These are phyloP conservation scores for Adenanthera pavonina DNA, from an alignment of 306 rosid species.

Conservation along the genomic window DNA sequence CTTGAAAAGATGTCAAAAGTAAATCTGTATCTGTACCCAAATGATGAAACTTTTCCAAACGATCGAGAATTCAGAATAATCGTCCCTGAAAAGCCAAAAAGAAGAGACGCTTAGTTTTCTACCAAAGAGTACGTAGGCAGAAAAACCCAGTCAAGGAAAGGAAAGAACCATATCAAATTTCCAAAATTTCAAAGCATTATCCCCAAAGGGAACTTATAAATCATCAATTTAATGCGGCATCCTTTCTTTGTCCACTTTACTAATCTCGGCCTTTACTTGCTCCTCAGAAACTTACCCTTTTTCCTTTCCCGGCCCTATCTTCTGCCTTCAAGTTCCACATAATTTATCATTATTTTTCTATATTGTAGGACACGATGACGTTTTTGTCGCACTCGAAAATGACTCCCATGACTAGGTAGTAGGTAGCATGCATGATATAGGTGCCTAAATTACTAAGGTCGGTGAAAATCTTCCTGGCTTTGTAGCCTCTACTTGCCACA, in stretches of 20 bases:
- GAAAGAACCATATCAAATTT: constrained; percentile 48
- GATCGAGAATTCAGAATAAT: constrained; percentile 54
- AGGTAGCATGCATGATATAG: constrained; percentile 25
- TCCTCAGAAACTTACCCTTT: constrained; percentile 39
- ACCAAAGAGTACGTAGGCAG: constrained; percentile 45
- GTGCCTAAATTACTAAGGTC: constrained; percentile 33
- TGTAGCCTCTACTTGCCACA: constrained; percentile 1
- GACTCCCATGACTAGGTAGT: constrained; percentile 31
- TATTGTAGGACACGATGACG: constrained; percentile 25
- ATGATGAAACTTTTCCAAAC: constrained; percentile 63
- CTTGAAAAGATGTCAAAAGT: constrained; percentile 46
- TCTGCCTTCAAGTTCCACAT: constrained; percentile 46
- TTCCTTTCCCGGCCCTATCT: constrained; percentile 8
- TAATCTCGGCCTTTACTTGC: constrained; percentile 54
- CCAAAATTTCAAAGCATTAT: constrained; percentile 33
- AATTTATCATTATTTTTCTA: constrained; percentile 15
- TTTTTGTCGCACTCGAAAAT: constrained; percentile 39
- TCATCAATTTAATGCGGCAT: constrained; percentile 56
- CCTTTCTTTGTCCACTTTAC: constrained; percentile 52
- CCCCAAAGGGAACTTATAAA: constrained; percentile 40
- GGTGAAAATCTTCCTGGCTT: constrained; percentile 40
- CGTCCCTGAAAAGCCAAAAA: constrained; percentile 48
- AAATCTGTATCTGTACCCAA: constrained; percentile 47
- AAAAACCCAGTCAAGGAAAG: constrained; percentile 55
- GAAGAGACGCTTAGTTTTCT: constrained; percentile 48